phyloP scores from a whole-genome alignment of 768 basidiomycete species.

The Nidularia pulvinata region DNA sequence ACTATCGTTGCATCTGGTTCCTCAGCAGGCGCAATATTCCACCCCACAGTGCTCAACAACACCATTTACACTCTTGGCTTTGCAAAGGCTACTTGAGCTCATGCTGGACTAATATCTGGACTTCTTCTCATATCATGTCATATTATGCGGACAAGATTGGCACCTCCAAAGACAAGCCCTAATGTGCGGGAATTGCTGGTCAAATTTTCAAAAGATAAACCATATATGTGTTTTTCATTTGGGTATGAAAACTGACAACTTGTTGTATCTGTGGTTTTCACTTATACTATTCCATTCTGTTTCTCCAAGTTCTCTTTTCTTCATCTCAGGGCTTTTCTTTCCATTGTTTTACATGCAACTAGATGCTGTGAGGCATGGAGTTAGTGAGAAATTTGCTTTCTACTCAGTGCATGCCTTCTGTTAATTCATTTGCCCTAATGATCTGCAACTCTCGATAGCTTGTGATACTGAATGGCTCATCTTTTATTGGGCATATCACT shows the following conservation, averaged over 20 bases:
- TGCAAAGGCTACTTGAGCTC: constrained; percentile 9
- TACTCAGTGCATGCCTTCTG: constrained; percentile 15
- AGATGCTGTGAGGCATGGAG: constrained; percentile 25
- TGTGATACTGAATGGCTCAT: constrained; percentile 14
- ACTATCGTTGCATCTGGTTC: constrained; percentile 25
- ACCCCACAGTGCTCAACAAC: constrained; percentile 55
- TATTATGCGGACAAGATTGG: constrained; percentile 21
- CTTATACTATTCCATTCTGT: neutral
- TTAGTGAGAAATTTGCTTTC: constrained; percentile 23
- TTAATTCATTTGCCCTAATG: neutral
- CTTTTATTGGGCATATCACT: constrained; percentile 14
- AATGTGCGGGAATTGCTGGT: constrained; percentile 2
- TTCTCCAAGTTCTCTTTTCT: constrained; percentile 3
- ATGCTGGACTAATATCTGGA: constrained; percentile 12
- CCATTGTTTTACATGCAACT: constrained; percentile 39
- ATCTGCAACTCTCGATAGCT: constrained; percentile 6
- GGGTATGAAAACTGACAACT: constrained; percentile 6
- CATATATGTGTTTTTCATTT: constrained; percentile 7
- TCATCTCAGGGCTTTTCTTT: constrained; percentile 20
- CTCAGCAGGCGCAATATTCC: constrained; percentile 30
- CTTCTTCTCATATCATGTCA: constrained; percentile 8
- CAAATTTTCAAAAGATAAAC: constrained; percentile 10
- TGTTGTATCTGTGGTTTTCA: neutral
- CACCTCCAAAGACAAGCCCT: constrained; percentile 22
- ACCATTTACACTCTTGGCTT: constrained; percentile 31